Conservation (phyloP, 2,329 filamentous ascomycete genomes). For the Cladosporium sp. region DNA sequence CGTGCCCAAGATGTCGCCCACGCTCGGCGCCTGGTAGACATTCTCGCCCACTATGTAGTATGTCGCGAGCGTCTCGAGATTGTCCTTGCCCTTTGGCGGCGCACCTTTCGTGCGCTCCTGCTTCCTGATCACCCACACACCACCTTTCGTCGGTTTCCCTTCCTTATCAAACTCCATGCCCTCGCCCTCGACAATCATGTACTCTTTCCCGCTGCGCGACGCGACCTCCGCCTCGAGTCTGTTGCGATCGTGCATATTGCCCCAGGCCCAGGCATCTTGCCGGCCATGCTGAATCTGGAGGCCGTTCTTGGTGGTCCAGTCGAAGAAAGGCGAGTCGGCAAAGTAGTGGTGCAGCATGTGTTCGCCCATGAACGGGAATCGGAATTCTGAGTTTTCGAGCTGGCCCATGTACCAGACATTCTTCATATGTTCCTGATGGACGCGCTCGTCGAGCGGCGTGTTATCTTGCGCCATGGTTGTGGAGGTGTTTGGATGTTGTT, state of each 20-base stretch:
- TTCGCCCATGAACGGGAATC: constrained; percentile 38
- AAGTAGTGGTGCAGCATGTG: constrained; percentile 60
- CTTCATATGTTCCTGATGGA: constrained; percentile 21
- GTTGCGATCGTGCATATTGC: constrained; percentile 55
- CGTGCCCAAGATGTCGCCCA: constrained; percentile 57
- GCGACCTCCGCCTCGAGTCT: constrained; percentile 57
- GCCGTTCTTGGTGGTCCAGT: constrained; percentile 61
- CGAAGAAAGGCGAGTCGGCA: constrained; percentile 63
- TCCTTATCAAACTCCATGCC: constrained; percentile 19
- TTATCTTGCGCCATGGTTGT: constrained; percentile 24
- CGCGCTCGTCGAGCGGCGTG: constrained; percentile 31
- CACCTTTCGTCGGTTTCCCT: constrained; percentile 55
- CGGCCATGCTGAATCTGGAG: constrained; percentile 54
- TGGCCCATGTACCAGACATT: constrained; percentile 34
- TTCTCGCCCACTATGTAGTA: constrained; percentile 63
- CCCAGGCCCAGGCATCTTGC: constrained; percentile 50
- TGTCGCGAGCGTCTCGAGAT: constrained; percentile 55
- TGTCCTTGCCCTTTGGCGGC: constrained; percentile 45
- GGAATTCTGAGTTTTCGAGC: constrained; percentile 21
- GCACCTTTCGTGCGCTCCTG: constrained; percentile 42
- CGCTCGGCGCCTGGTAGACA: constrained; percentile 62
- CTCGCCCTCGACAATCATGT: constrained; percentile 49
- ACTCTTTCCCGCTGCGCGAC: constrained; percentile 59
- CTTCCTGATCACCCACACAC: constrained; percentile 34
- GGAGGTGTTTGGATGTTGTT: neutral